Base-by-base conservation (phyloP, 768 basidiomycete genomes). In the Daedaleopsis nitida region DNA sequence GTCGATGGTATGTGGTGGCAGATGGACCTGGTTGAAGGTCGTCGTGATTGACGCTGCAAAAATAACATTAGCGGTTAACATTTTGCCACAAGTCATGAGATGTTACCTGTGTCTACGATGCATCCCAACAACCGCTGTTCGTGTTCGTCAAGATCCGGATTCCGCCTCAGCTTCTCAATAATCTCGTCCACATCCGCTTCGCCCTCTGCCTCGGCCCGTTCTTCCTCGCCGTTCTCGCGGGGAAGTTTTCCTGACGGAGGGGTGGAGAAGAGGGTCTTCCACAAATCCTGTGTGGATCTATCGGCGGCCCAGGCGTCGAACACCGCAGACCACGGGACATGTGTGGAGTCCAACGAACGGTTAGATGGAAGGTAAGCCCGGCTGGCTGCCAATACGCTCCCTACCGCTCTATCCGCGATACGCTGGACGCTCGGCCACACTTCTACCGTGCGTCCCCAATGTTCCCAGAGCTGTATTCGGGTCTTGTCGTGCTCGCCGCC, bases 1-100 rank as follows among this genome's bases (percentile, higher is more conserved):
- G 73, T 98, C 95, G 51, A 96, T 91, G 0, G 94, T 96, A 70
- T 89, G 88, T 17, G 84, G 73, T 11, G 95, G 94, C 45, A 98
- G 81, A 72, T 96, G 93, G 24, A 97, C 94, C 65, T 95, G 89
- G 54, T 79, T 80, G 73, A 96, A 97, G 0, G 91, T 86, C 9
- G 94, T 96, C 13, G 88, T 83, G 77, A 94, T 86, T 0, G 89
- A 79, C 27, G 74, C 91, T 92, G 44, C 52, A 27, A 43, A 49
- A 50, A 43, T 7, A 27, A 55, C 1, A n/a, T 19, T 64, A 57
- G 55, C 50, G 59, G 58, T 64, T 47, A 44, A 66, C 42, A 58
- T 24, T 60, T 61, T 32, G 10, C n/a, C 48, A 32, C 58, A 21
- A 47, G 38, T 42, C 21, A 54, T 52, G 16, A 42, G 43, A 52